Conservation (phyloP, 441 rosid species). For the Croton laevigatus region DNA sequence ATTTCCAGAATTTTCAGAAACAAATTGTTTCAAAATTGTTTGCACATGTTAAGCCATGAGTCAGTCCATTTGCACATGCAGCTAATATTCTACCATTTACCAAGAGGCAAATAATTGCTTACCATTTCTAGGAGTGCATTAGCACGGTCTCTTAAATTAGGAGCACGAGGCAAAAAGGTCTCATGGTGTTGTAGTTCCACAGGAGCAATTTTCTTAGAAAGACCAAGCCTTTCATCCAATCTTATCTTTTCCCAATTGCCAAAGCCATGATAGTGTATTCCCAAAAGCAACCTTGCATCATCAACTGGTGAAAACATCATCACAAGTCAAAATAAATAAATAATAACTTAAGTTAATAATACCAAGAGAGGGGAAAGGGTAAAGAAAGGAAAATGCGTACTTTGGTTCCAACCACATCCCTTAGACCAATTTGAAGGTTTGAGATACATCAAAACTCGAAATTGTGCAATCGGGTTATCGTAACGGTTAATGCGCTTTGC, state of each 20-base stretch:
- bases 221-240: slow-evolving; percentile 90
- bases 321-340: background rate
- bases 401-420: slow-evolving; percentile 99
- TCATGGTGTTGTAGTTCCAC: slow-evolving; percentile 98
- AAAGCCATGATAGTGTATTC: slow-evolving; percentile 87
- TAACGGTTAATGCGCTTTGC: slow-evolving; percentile 80
- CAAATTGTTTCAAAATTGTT: background rate
- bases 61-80: background rate
- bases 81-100: background rate
- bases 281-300: slow-evolving; percentile 98
- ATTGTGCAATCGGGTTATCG: slow-evolving; percentile 82
- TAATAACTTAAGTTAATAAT: background rate
- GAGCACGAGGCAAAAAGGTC: slow-evolving; percentile 97
- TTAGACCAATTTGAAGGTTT: slow-evolving; percentile 99
- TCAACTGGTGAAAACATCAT: slow-evolving; percentile 52
- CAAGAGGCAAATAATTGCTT: slow-evolving; percentile 9
- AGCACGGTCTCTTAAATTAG: slow-evolving; percentile 95
- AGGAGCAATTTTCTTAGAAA: slow-evolving; percentile 96
- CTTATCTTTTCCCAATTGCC: slow-evolving; percentile 99
- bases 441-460: slow-evolving; percentile 79
- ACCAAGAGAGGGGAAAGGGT: background rate
- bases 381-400: slow-evolving; percentile 39
- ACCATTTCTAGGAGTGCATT: slow-evolving; percentile 98
- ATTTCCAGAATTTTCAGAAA: no score
- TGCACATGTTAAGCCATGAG: background rate